Percentiles rank a stretch among this genome's conserved stretches.
Conservation (phyloP, 2,329 filamentous ascomycete species). For the Fusarium verticillioides region DNA sequence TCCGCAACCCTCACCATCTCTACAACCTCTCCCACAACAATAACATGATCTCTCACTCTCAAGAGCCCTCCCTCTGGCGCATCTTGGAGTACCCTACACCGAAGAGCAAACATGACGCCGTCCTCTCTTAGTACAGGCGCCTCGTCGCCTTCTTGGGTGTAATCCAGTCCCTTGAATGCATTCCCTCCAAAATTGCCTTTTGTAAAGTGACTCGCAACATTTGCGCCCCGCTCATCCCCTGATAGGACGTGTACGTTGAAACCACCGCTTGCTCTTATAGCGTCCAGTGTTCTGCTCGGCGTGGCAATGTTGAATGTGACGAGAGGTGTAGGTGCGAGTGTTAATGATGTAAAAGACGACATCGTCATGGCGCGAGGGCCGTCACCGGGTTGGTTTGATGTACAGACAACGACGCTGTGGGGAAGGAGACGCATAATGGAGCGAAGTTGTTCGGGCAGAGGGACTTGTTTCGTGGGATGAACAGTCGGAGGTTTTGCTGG, state of each 20-base stretch:
- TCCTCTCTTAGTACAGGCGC: conserved; percentile 60
- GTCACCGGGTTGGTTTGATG: conserved; percentile 53
- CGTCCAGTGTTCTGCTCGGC: conserved; percentile 66
- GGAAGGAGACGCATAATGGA: conserved; percentile 64
- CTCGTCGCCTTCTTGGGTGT: conserved; percentile 21
- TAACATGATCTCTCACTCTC: conserved; percentile 62
- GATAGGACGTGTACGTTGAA: conserved; percentile 68
- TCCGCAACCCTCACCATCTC: conserved; percentile 54
- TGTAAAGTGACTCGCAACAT: conserved; percentile 64
- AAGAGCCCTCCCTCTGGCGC: conserved; percentile 55
- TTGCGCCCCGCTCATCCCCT: conserved; percentile 59
- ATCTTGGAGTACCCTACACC: conserved; percentile 56
- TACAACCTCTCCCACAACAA: conserved; percentile 63
- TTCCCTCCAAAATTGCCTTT: conserved; percentile 57
- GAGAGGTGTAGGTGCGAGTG: conserved; percentile 61
- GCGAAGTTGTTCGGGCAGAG: conserved; percentile 61
- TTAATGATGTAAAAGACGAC: conserved; percentile 68
- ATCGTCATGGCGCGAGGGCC: conserved; percentile 65
- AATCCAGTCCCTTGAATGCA: conserved; percentile 48
- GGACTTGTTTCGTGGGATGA: conserved; percentile 47
- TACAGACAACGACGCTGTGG: conserved; percentile 67
- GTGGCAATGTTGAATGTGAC: conserved; percentile 68
- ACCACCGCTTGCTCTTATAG: conserved; percentile 54
- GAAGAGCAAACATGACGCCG: conserved; percentile 64
- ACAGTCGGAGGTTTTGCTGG: conserved; percentile 49